Conservation (phyloP, 306 rosid genomes). For the Begonia masoniana region DNA sequence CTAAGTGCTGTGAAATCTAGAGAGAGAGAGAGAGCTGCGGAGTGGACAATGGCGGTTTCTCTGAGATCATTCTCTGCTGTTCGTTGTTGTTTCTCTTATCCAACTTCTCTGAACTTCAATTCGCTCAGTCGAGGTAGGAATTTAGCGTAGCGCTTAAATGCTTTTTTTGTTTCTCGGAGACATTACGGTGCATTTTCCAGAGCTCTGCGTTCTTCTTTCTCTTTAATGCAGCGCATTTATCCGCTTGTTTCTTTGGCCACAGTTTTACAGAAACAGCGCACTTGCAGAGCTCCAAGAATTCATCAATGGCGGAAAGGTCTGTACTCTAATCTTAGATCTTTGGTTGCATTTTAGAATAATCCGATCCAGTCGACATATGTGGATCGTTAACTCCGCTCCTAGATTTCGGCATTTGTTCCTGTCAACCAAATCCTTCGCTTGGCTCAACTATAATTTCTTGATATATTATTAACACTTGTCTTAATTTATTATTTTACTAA, state of each 20-base stretch:
- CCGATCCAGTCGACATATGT: too few relatives aligned
- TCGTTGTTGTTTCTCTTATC: slow-evolving; percentile 13
- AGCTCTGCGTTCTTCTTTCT: too few relatives aligned
- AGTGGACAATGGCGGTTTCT: slow-evolving; percentile 36
- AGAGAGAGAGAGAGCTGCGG: background rate
- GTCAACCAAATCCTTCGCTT: background rate
- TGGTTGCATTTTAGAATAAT: background rate
- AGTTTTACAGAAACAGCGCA: slow-evolving; percentile 21
- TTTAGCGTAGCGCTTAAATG: too few relatives aligned
- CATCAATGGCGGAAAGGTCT: slow-evolving; percentile 64
- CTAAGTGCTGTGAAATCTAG: too few relatives aligned
- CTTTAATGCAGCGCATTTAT: too few relatives aligned
- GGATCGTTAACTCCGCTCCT: too few relatives aligned
- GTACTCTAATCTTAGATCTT: slow-evolving; percentile 8
- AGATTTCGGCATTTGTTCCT: background rate
- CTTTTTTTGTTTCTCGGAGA: too few relatives aligned
- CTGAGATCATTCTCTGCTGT: slow-evolving; percentile 10
- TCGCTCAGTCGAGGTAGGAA: slow-evolving; percentile 37
- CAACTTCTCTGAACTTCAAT: background rate
- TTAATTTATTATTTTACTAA: too few relatives aligned
- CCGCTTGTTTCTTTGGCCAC: slow-evolving; percentile 15
- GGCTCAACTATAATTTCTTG: too few relatives aligned
- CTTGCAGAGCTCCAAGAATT: slow-evolving; percentile 39
- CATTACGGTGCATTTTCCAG: too few relatives aligned
- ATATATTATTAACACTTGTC: too few relatives aligned